Conservation (phyloP, 805 yeast genomes). For the Ogataea paraovalis region DNA sequence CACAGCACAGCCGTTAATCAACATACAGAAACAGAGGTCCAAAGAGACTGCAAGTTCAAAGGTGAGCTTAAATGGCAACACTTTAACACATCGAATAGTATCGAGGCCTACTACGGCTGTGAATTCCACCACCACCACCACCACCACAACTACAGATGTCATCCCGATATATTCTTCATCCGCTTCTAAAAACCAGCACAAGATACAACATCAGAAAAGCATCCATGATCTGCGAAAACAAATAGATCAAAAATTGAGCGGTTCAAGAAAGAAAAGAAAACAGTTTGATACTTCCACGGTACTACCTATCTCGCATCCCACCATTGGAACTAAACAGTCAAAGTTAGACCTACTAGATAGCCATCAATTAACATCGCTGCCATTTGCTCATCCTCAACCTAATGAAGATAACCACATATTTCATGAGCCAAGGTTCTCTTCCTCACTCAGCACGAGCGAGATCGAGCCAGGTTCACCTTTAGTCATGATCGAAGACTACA, state of each 20-base stretch:
- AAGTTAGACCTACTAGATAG: conserved; percentile 46
- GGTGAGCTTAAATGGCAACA: no score
- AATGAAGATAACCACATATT: conserved; percentile 1
- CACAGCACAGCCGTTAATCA: background rate
- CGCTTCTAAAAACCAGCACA: background rate
- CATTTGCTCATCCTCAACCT: conserved; percentile 45
- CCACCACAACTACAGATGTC: no score
- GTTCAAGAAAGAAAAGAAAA: background rate
- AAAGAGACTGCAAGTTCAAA: no score
- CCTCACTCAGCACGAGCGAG: background rate
- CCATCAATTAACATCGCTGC: conserved; percentile 46
- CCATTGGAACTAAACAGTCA: conserved; percentile 27
- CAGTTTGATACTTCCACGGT: background rate
- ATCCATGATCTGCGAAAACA: background rate
- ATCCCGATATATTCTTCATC: no score
- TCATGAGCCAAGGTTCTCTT: conserved; percentile 13
- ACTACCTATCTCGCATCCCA: background rate
- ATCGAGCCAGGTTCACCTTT: conserved; percentile 7
- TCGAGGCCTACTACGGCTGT: no score
- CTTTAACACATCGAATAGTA: no score
- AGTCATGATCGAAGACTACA: conserved; percentile 56
- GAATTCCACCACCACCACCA: no score
- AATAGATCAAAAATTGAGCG: conserved; percentile 1
- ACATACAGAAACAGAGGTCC: background rate
- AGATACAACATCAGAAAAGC: background rate